phyloP scores from a whole-genome alignment of 176 grass and related monocot genomes.

The Oryza brachyantha region DNA sequence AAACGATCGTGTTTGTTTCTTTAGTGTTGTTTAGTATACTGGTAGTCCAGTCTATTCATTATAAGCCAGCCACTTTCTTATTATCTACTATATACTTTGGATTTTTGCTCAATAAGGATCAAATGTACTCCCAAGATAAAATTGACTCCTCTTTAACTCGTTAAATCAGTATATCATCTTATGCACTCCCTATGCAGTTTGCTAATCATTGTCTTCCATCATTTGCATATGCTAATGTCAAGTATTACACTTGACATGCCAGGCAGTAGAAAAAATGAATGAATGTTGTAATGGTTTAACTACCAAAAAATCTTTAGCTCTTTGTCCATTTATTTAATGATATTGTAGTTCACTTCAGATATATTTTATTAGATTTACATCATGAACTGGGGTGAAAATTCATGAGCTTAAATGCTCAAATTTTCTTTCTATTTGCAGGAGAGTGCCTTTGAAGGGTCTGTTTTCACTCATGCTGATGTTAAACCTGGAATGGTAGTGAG shows the following conservation, averaged over 20 bases:
- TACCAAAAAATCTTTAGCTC: background rate
- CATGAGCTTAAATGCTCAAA: background rate
- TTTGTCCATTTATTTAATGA: background rate
- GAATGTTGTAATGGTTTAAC: background rate
- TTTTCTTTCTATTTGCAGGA: slow-evolving; percentile 52
- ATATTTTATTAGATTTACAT: background rate
- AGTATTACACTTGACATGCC: background rate
- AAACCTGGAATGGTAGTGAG: slow-evolving; percentile 93
- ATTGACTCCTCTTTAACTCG: background rate
- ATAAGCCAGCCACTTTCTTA: background rate
- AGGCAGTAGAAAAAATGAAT: background rate
- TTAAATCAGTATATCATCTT: background rate
- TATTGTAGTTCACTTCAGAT: background rate
- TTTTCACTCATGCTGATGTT: slow-evolving; percentile 98
- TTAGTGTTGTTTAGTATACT: background rate
- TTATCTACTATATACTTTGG: background rate
- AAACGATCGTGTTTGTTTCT: background rate
- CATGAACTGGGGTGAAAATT: background rate
- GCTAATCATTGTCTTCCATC: background rate
- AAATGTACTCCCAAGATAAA: background rate
- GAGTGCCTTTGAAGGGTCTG: slow-evolving; percentile 94
- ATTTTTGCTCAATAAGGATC: background rate
- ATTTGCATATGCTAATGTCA: background rate
- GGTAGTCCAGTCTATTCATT: background rate
- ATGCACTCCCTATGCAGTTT: background rate